Evolutionary conservation across 1,284 basidiomycete genomes (phyloP), one percentile per base, ranked within the genome.

Genomic region (Boletus mariae): DNA sequence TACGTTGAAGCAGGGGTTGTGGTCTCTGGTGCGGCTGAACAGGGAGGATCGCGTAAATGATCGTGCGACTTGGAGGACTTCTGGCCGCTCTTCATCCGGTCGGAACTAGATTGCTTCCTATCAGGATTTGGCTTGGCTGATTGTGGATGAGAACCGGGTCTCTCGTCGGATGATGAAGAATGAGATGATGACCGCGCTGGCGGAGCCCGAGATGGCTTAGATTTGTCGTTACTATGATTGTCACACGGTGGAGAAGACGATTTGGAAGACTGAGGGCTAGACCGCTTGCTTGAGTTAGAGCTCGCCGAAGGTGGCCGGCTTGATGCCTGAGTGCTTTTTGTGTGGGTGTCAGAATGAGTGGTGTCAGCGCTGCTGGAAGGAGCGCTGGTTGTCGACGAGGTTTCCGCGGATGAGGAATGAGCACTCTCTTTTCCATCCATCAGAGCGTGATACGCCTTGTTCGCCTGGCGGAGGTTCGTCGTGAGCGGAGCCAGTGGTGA

Each of bases 341-440:
- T 3, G 17, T 57, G 56, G 44, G 57, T 52, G 41, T 66, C 57
- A 34, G 58, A 66, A 60, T 23, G 60, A 59, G 58, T 47, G 56
- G 65, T 42, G 13, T 59, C 58, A 51, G 47, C 47, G 49, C 58
- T 58, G 44, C 57, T 54, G 38, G 53, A 32, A 45, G 64, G 55
- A 43, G 47, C 41, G 52, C 41, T 57, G 47, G 66, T 55, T 52
- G 66, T 51, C 29, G 64, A 63, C 7, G 69, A 58, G 28, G 64
- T 52, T 38, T 71, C 66, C 45, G 58, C 45, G 41, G 67, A 61
- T 38, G 61, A 55, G 28, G 59, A 57, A 47, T 54, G 61, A 65
- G 69, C 65, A 26, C 83, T 80, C 71, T 90, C 86, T 67, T 90
- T 87, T 71, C 90, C 90, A 72, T 88, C 88, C 62, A 82, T 80